phyloP scores from a whole-genome alignment of 768 basidiomycete genomes.

The Sporobolomyces roseus region DNA sequence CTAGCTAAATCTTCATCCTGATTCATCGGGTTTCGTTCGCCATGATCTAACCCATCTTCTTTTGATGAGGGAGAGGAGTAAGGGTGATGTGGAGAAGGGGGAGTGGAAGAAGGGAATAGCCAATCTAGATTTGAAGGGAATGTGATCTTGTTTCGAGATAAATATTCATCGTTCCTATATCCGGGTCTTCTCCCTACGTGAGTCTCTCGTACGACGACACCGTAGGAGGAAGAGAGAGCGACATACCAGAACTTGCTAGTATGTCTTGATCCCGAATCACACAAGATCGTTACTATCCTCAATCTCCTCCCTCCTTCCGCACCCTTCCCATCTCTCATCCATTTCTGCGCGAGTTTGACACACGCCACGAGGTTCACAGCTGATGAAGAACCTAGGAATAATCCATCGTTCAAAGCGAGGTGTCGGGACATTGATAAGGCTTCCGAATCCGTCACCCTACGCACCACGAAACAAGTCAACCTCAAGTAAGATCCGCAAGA shows the following conservation, averaged over 20 bases:
- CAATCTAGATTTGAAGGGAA: conserved; percentile 5
- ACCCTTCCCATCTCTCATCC: conserved; percentile 59
- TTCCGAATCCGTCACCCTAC: conserved; percentile 88
- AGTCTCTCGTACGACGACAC: background rate
- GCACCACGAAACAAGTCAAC: too few relatives aligned
- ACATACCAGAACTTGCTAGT: conserved; percentile 55
- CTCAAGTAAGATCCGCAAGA: too few relatives aligned
- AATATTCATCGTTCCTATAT: conserved; percentile 33
- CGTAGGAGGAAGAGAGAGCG: background rate
- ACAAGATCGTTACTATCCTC: conserved; percentile 82
- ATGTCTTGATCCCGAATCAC: conserved; percentile 81
- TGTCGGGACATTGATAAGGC: conserved; percentile 95
- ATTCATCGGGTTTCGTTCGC: background rate
- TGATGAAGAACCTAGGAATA: conserved; percentile 92
- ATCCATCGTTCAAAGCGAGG: conserved; percentile 80
- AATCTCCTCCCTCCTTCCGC: conserved; percentile 52
- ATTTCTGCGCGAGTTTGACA: conserved; percentile 66
- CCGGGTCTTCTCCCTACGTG: background rate
- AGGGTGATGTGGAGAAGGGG: background rate
- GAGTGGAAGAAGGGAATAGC: background rate
- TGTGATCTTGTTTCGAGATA: background rate
- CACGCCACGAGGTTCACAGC: conserved; percentile 95
- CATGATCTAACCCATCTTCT: background rate
- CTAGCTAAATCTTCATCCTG: background rate
- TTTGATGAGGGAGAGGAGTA: background rate